Evolutionary conservation across 495 filamentous ascomycete genomes (phyloP).

Genomic region (Tuber brumale): DNA sequence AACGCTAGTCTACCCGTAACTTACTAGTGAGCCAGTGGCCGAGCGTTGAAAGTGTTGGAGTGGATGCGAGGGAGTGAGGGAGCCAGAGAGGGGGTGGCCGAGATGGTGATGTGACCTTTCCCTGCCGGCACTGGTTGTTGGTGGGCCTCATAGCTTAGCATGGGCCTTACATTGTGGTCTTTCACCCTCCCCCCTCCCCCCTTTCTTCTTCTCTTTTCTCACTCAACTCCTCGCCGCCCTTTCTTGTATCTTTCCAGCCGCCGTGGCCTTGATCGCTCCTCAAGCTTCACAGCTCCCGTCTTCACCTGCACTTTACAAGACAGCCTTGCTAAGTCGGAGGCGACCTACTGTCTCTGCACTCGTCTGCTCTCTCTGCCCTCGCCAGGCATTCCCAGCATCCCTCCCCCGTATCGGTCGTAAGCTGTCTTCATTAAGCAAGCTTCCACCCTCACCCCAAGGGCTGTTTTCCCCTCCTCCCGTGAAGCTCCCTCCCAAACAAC

Average conservation of each 20-base stretch:
- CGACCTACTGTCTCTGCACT: background rate
- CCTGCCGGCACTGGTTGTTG: slow-evolving; percentile 1
- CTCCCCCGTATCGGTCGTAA: background rate
- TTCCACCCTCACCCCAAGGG: background rate
- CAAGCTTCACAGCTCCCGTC: background rate
- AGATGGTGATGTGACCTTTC: slow-evolving; percentile 2
- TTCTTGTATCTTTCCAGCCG: background rate
- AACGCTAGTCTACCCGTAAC: slow-evolving; percentile 3
- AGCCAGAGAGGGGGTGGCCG: background rate
- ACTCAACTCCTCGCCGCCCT: background rate
- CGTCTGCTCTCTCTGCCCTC: background rate
- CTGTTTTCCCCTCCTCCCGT: background rate
- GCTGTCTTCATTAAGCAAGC: background rate
- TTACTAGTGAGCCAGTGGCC: background rate
- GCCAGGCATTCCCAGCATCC: background rate
- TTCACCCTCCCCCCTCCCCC: background rate
- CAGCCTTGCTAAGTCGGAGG: background rate
- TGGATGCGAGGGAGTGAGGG: background rate
- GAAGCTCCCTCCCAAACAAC: background rate
- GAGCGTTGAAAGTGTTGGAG: background rate
- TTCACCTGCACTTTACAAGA: background rate
- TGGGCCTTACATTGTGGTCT: background rate
- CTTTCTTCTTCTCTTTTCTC: background rate
- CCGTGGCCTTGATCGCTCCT: background rate
- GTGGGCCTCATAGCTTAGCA: background rate